Base-by-base conservation (phyloP, 139 green algal genomes). In the Micractinium sp. region DNA sequence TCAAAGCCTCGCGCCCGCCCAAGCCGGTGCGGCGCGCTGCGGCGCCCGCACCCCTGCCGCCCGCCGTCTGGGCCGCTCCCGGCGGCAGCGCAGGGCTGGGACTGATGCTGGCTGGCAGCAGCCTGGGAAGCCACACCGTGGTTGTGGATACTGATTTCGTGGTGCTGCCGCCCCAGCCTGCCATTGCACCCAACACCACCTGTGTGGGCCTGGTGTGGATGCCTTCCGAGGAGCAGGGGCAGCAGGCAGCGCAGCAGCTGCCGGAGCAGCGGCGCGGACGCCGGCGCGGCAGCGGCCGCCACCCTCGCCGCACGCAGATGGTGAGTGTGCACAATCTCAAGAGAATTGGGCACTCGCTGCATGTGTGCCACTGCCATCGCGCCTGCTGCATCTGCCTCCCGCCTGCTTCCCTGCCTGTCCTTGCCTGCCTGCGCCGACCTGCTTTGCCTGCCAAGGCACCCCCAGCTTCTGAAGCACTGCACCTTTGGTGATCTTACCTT, bases 221-320 rank as follows among this genome's bases (percentile, higher is more conserved):
- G 73, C 38, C 2, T 23, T 85, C 76, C 2, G 36, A 83, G 71
- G 71, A 77, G 71, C 71, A 77, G 71, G 71, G n/a, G 53, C 53
- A 79, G 82, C 27, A 13, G 82, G 14, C 25, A 36, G 63, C 36
- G 35, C 23, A 3, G 20, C 77, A 4, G 77, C 35, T 7, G 77
- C 77, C 13, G 18, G 75, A 35, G 38, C 27, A 31, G 63, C 63
- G 20, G 23, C 36, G 56, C 18, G 29, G 27, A 33, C 39, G 81
- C 33, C 77, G 41, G n/a, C 81, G 69, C 22, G 23, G 83, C 67
- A 80, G 61, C 80, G 36, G 56, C 36, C 87, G 78, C 85, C 90
- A 93, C 78, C 88, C 90, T 1, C 86, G 90, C 69, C 74, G 86
- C 74, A 89, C 86, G 1, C 86, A 78, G 56, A 71, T 38, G 86